Conservation (phyloP, 495 filamentous ascomycete genomes). For the Parathielavia hyrcaniae region DNA sequence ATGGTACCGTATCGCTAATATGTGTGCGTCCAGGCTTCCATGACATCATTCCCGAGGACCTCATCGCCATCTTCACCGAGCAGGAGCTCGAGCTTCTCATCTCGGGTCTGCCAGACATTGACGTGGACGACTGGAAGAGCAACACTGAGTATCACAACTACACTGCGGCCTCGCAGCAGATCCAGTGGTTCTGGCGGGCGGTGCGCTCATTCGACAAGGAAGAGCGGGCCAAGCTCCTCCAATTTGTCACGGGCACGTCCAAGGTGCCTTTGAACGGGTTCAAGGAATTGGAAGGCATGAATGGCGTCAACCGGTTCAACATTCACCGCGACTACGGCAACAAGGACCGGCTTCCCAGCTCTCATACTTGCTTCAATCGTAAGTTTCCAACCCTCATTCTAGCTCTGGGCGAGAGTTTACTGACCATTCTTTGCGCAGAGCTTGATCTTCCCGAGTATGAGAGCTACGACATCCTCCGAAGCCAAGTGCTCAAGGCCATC, state of each 20-base stretch:
- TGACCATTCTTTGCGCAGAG: slow-evolving; percentile 49
- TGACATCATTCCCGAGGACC: slow-evolving; percentile 90
- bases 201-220: slow-evolving; percentile 98
- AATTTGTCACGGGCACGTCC: slow-evolving; percentile 97
- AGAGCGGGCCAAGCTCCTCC: slow-evolving; percentile 92
- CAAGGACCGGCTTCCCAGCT: slow-evolving; percentile 92
- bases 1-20: slow-evolving; percentile 20
- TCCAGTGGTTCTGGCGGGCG: slow-evolving; percentile 99
- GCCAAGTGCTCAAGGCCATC: slow-evolving; percentile 86
- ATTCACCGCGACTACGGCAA: slow-evolving; percentile 98
- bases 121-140: slow-evolving; percentile 98
- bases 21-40: slow-evolving; percentile 65
- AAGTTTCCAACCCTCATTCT: slow-evolving; percentile 45
- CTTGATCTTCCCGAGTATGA: slow-evolving; percentile 99
- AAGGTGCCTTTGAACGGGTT: slow-evolving; percentile 99
- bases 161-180: slow-evolving; percentile 85
- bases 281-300: slow-evolving; percentile 99
- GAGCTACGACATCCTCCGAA: slow-evolving; percentile 82
- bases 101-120: slow-evolving; percentile 93
- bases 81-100: slow-evolving; percentile 96
- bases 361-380: slow-evolving; percentile 99
- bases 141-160: slow-evolving; percentile 99
- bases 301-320: slow-evolving; percentile 95
- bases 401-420: not conserved
- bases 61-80: slow-evolving; percentile 97